Percentiles rank a stretch among this genome's conserved stretches.
Conservation (phyloP, 2,329 filamentous ascomycete species). For the Claviceps maximensis region DNA sequence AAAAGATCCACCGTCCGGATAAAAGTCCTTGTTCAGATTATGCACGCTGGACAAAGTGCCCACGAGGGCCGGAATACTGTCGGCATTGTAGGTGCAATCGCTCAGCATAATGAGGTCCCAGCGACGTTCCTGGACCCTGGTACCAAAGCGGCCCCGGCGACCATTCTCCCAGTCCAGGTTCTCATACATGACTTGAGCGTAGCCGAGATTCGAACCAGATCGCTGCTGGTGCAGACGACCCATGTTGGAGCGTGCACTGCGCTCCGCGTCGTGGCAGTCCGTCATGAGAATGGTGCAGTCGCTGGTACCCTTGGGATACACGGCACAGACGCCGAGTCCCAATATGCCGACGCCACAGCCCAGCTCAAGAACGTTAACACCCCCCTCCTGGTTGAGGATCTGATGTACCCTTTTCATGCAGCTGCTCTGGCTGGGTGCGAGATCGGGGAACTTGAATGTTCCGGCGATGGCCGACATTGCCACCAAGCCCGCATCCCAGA, state of each 20-base stretch:
- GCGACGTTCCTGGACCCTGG: constrained; percentile 20
- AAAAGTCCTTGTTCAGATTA: constrained; percentile 17
- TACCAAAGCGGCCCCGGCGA: constrained; percentile 29
- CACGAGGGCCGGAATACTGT: constrained; percentile 40
- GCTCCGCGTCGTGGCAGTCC: constrained; percentile 41
- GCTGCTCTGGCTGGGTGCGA: constrained; percentile 13
- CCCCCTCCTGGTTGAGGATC: constrained; percentile 13
- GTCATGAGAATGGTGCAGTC: constrained; percentile 35
- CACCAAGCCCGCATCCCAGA: constrained; percentile 45
- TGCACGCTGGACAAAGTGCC: constrained; percentile 39
- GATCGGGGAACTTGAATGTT: constrained; percentile 14
- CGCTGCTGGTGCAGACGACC: constrained; percentile 11
- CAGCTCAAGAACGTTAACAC: constrained; percentile 37
- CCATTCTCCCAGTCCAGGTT: constrained; percentile 45
- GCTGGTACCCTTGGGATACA: constrained; percentile 15
- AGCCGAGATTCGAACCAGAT: constrained; percentile 5
- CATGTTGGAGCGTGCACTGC: constrained; percentile 36
- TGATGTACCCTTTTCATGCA: constrained; percentile 19
- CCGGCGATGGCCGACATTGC: constrained; percentile 23
- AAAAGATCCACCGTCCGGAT: constrained; percentile 9
- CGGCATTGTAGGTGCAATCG: constrained; percentile 49
- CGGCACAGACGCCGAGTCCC: constrained; percentile 33
- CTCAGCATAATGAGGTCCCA: constrained; percentile 45
- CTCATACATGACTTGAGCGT: constrained; percentile 31
- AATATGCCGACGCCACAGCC: constrained; percentile 45